Evolutionary conservation across 2,329 filamentous ascomycete genomes (phyloP), one percentile per base, ranked within the genome.

Genomic region (Triangularia setosa): DNA sequence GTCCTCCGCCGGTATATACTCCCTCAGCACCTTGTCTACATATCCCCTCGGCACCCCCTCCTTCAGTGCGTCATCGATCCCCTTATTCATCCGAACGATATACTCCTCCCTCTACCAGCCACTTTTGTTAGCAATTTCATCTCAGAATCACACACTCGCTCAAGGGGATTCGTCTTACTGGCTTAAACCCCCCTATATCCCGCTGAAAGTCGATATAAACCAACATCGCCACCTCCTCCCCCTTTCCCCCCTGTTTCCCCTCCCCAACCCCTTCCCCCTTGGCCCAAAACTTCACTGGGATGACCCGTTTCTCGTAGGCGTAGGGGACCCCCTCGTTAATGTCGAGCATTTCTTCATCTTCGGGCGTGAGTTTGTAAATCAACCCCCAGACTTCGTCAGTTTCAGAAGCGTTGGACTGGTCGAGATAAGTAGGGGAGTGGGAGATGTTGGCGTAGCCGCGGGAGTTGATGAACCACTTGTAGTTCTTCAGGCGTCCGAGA

Each of bases 381-480:
- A 88, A 73, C 3, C 86, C 86, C 73, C 84, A 87, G 35, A 87
- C 82, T 61, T 83, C 80, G 27, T 76, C 70, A 2, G 67, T 67
- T 18, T 63, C 55, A 4, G 65, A 23, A n/a, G n/a, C n/a, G 54
- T 28, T 58, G 2, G 72, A 65, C n/a, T 70, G 72, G 2, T 9
- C 18, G 14, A 25, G 12, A 16, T 5, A 25, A 5, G 52, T 57
- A 21, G 33, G 12, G 4, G 24, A 27, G n/a, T 53, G 64, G 25
- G 87, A 81, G n/a, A 91, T 78, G 72, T 91, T 92, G 44, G 89
- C 89, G 72, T 87, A 90, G 14, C 88, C 88, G 1, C 88, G 81
- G 55, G 78, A 75, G 72, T 87, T 89, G 77, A 92, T 90, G 61
- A 89, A 79, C 87, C 87, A 92, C 54, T 74, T 77, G 79, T 86